A percentile compares a stretch with the other conserved stretches of the same genome.
Evolutionary conservation across 345 rosid genomes (phyloP).

Genomic region (Acer campestre): DNA sequence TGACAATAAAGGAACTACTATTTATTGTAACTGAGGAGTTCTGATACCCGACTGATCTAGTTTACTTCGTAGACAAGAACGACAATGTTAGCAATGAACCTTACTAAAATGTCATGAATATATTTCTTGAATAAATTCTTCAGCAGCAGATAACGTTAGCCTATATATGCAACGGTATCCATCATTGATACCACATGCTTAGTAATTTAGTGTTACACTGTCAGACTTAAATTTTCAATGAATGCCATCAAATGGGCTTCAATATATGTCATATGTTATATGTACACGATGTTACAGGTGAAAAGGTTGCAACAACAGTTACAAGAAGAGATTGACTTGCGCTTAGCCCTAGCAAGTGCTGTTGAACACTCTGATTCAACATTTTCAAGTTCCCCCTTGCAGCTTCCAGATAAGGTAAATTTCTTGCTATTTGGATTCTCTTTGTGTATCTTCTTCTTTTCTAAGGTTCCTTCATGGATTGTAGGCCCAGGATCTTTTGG

Average conservation of each 20-base stretch:
- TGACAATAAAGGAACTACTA: neutral
- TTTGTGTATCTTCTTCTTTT: slow-evolving; percentile 12
- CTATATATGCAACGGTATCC: neutral
- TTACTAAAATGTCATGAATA: neutral
- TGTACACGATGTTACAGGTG: slow-evolving; percentile 46
- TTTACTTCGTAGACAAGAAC: neutral
- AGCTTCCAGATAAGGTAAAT: slow-evolving; percentile 73
- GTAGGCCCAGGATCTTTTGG: slow-evolving; percentile 80
- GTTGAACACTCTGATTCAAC: slow-evolving; percentile 60
- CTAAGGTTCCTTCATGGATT: slow-evolving; percentile 19
- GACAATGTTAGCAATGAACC: neutral
- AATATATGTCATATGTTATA: slow-evolving; percentile 10
- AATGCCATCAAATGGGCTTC: neutral
- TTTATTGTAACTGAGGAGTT: neutral
- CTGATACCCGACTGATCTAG: neutral
- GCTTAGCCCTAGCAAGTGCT: slow-evolving; percentile 65
- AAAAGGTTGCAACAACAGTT: slow-evolving; percentile 65
- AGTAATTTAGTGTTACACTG: neutral
- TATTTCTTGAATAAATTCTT: neutral
- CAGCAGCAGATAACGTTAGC: neutral
- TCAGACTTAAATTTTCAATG: neutral
- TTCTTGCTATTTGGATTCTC: slow-evolving; percentile 19
- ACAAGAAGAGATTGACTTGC: slow-evolving; percentile 75
- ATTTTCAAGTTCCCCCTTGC: slow-evolving; percentile 50
- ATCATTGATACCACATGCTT: slow-evolving; percentile 8